Base-by-base conservation (phyloP, 352 stramenopile genomes). In the Phytophthora podocarpi region DNA sequence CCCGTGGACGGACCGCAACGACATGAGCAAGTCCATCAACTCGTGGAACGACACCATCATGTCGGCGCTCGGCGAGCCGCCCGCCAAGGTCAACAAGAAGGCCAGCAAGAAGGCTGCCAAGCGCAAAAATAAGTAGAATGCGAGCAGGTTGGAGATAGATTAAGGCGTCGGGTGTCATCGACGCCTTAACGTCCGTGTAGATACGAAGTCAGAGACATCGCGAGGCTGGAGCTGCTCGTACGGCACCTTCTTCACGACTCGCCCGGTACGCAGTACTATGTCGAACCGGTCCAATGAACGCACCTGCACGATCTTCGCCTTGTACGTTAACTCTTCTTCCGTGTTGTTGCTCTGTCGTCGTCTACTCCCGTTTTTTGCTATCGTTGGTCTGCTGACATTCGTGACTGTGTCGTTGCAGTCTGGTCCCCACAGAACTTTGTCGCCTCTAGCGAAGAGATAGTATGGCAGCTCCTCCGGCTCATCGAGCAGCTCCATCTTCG, bases 11-110 rank as follows among this genome's bases (percentile, higher is more conserved):
- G 81, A 90, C 64, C 76, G 78, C 26, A 85, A 74, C 47, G 61
- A 82, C 51, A 80, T 91, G 63, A 79, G 75, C 65, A 83, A 91
- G 64, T 68, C 64, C 15, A 89, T 82, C 46, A 85, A 81, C 42
- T 71, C 72, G 37, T 95, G 83, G 82, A 95, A 89, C 64, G 78
- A 90, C 62, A 95, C 85, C 46, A 86, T 95, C 67, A 70, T 78
- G 71, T 78, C 74, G 11, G 83, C 82, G 24, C 64, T 95, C 21
- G 83, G 83, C 26, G 83, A 95, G 48, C 34, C 59, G 13, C 46
- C 59, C 16, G 68, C 67, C 37, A 81, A 80, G 37, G 50, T 71
- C 52, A 84, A 70, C 70, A 90, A 91, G 74, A 91, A 90, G 61
- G 76, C 79, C 4, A 64, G 66, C 45, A 91, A 91, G 79, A 91